Base-by-base conservation (phyloP, 2,329 filamentous ascomycete species). In the Ophiostoma sp. region DNA sequence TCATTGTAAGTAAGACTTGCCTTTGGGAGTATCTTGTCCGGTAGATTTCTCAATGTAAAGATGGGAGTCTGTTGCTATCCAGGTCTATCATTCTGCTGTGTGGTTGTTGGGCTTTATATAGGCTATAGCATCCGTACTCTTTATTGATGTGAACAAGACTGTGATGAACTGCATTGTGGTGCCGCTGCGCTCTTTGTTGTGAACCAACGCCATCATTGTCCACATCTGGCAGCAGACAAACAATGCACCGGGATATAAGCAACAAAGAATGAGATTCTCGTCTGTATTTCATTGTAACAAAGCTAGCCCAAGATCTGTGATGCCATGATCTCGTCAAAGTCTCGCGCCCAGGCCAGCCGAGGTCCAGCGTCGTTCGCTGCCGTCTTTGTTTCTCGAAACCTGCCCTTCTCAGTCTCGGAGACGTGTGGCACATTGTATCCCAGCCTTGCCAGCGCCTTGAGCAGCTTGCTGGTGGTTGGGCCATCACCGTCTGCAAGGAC, bases 321-420 rank as follows among this genome's bases (percentile, higher is more conserved):
- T 7, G 75, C 70, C 49, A 80, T 65, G 42, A 83, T 76, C 70
- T 84, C 81, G 1, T 72, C 69, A 71, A 82, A 83, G 72, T 82
- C 74, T 40, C 75, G 76, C 7, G 81, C 81, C 81, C 81, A 83
- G 7, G 73, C 75, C 42, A 82, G 66, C 45, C 67, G 73, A 2
- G 70, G 68, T 4, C n/a, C 18, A n/a, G 16, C 12, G 18, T 47
- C 45, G 2, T 2, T 6, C 45, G 14, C 42, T 9, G 5, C 58
- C 58, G 16, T 63, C 55, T 38, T 69, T 55, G 12, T 65, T 40
- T 6, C 7, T 40, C 45, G 36, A 63, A 70, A 4, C 36, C 63
- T 38, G 42, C 49, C 58, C 18, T 55, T 40, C 44, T 18, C 60
- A 9, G 70, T 47, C 1, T 75, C 73, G 0, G 69, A 73, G 3